These are phyloP conservation scores for Venturia carpophila DNA, from an alignment of 2,329 filamentous ascomycete genomes.

Conservation along the genomic window DNA sequence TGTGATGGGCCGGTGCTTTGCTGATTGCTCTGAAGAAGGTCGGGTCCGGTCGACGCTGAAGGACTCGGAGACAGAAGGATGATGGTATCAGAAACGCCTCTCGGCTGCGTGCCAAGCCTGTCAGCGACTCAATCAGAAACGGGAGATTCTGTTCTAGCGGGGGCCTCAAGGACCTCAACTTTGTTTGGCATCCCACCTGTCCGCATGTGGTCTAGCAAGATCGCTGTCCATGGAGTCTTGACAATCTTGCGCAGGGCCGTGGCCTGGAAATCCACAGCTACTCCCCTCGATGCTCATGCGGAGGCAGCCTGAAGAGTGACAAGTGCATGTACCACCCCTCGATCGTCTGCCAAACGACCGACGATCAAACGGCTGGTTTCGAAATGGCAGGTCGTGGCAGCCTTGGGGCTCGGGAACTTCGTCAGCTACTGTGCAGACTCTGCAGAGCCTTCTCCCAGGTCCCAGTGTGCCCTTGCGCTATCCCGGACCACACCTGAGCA, in stretches of 20 bases:
- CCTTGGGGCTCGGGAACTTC: not conserved
- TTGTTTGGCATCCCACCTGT: not conserved
- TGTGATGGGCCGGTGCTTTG: no score
- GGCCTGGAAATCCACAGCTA: not conserved
- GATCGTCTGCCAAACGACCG: not conserved
- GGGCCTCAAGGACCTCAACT: no score
- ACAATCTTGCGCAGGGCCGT: not conserved
- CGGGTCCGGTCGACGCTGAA: not conserved
- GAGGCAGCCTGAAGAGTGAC: not conserved
- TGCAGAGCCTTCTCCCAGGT: no score
- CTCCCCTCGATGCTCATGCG: not conserved
- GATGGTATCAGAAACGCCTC: conserved; percentile 1
- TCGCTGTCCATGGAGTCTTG: not conserved
- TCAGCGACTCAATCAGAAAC: conserved; percentile 6
- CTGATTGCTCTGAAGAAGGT: not conserved
- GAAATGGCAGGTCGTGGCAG: conserved; percentile 5
- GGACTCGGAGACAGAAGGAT: not conserved
- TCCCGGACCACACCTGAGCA: conserved; percentile 3
- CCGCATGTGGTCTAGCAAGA: conserved; percentile 6
- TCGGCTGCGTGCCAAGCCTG: not conserved
- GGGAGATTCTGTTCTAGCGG: conserved; percentile 11
- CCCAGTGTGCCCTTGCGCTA: no score
- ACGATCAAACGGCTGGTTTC: conserved; percentile 11
- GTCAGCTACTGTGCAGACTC: no score
- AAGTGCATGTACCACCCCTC: not conserved